Evolutionary conservation across 345 rosid genomes (phyloP).

Genomic region (Salix arbutifolia): DNA sequence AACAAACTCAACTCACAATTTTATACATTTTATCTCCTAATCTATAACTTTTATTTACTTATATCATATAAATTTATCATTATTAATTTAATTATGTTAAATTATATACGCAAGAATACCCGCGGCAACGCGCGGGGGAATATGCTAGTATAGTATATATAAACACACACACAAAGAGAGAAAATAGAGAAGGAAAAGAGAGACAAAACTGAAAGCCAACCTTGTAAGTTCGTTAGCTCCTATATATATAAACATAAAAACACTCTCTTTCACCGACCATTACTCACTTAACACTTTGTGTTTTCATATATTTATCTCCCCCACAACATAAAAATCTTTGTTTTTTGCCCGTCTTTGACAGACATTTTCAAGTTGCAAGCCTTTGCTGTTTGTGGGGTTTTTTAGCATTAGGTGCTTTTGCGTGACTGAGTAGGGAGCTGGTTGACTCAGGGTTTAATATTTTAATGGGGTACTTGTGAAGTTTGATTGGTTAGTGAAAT

Average conservation of each 20-base stretch:
- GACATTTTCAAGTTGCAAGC: slow-evolving; percentile 3
- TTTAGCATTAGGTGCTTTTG: neutral
- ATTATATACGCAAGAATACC: too few species aligned
- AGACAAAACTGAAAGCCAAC: slow-evolving; percentile 7
- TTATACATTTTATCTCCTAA: too few species aligned
- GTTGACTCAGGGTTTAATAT: slow-evolving; percentile 5
- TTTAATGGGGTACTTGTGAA: slow-evolving; percentile 18
- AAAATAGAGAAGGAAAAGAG: neutral
- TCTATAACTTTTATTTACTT: too few species aligned
- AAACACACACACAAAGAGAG: neutral
- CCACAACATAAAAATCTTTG: neutral
- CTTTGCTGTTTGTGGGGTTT: neutral
- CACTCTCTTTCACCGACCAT: slow-evolving; percentile 18
- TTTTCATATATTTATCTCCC: slow-evolving; percentile 7
- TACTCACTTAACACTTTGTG: neutral
- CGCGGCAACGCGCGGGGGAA: too few species aligned
- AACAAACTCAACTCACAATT: too few species aligned
- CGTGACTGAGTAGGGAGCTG: neutral
- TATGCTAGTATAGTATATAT: neutral
- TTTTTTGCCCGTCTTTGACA: neutral
- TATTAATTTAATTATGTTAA: too few species aligned
- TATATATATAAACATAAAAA: slow-evolving; percentile 16
- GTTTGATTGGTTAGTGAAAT: slow-evolving; percentile 13
- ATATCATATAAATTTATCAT: too few species aligned
- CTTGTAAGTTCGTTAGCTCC: neutral